These are phyloP conservation scores for Solanum arcanum DNA, from an alignment of 257 asterid genomes.

Conservation along the genomic window DNA sequence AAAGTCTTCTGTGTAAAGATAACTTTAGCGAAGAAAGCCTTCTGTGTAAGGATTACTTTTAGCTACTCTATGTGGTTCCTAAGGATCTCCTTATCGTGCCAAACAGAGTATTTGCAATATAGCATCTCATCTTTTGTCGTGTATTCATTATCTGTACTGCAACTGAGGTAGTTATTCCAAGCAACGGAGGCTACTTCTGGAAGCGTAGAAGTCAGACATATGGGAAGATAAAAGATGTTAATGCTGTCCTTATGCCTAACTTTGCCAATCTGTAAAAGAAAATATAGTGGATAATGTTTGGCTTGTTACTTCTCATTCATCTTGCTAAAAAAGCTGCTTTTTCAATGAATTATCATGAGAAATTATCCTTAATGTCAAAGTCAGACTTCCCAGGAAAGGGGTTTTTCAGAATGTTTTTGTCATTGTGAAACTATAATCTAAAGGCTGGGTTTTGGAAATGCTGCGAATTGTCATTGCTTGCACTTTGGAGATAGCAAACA, in stretches of 20 bases:
- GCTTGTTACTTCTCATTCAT: background rate
- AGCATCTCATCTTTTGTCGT: background rate
- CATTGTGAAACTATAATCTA: background rate
- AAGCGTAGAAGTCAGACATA: background rate
- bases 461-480: background rate
- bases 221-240: background rate
- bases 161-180: background rate
- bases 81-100: background rate
- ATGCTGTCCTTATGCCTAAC: background rate
- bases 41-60: background rate
- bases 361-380: background rate
- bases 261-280: background rate
- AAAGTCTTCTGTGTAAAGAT: background rate
- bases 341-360: background rate
- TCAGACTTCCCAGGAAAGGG: background rate
- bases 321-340: background rate
- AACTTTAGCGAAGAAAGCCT: background rate
- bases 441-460: background rate
- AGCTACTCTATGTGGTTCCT: background rate
- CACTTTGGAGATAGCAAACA: background rate
- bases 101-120: background rate
- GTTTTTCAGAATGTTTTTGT: background rate
- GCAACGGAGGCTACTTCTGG: background rate
- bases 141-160: background rate
- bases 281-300: background rate